These are phyloP conservation scores for Suillus hirtellus DNA, from an alignment of 768 basidiomycete species.

Conservation along the genomic window DNA sequence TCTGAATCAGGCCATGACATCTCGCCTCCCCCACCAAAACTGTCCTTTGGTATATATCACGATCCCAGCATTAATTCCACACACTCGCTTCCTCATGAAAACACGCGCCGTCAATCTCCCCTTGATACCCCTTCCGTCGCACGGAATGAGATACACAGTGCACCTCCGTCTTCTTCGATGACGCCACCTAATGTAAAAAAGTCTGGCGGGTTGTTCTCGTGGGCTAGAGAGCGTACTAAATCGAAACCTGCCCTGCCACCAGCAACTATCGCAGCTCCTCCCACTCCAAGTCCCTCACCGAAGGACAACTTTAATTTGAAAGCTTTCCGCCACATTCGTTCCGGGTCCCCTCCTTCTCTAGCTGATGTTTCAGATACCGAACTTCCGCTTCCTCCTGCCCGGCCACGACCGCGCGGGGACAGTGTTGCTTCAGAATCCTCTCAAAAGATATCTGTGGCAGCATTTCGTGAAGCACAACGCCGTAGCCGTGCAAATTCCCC, in stretches of 20 bases:
- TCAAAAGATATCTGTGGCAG: conserved; percentile 78
- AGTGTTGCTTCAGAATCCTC: conserved; percentile 65
- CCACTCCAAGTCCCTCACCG: conserved; percentile 22
- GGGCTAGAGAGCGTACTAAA: conserved; percentile 40
- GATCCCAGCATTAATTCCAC: conserved; percentile 58
- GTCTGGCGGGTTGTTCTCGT: conserved; percentile 37
- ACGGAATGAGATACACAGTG: conserved; percentile 13
- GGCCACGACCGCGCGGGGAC: conserved; percentile 53
- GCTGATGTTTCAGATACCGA: conserved; percentile 25
- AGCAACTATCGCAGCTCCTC: conserved; percentile 36
- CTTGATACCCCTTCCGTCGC: conserved; percentile 23
- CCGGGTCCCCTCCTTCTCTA: conserved; percentile 38
- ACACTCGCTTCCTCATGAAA: conserved; percentile 57
- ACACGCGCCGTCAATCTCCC: conserved; percentile 21
- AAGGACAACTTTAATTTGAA: conserved; percentile 63
- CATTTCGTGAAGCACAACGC: conserved; percentile 76
- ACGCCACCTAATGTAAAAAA: conserved; percentile 29
- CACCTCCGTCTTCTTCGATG: conserved; percentile 12
- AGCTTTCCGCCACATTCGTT: conserved; percentile 68
- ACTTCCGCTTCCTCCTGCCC: conserved; percentile 36
- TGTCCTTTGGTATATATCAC: conserved; percentile 59
- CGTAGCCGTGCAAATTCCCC: conserved; percentile 64
- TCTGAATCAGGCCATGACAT: conserved; percentile 47
- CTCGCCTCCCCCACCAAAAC: conserved; percentile 62
- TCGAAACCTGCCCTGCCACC: conserved; percentile 29